A percentile compares a stretch with the other conserved stretches of the same genome.
phyloP scores from a whole-genome alignment of 305 asterid species.

The Ruellia speciosa region DNA sequence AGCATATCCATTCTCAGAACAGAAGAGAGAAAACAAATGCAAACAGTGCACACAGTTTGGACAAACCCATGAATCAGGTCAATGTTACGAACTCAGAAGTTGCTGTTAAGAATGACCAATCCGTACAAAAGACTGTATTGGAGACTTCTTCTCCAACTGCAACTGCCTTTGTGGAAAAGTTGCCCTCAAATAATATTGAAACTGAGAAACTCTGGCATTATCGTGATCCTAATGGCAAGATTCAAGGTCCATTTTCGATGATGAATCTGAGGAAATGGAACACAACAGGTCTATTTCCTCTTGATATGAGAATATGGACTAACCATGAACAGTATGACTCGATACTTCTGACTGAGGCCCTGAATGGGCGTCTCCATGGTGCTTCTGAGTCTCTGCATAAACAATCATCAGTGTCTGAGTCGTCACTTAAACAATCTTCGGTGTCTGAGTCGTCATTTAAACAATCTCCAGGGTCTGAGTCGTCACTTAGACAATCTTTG shows the following conservation, averaged over 20 bases:
- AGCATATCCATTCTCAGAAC: constrained; percentile 23
- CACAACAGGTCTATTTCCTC: constrained; percentile 77
- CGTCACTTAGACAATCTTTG: constrained; percentile 29
- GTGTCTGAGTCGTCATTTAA: constrained; percentile 31
- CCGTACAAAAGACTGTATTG: constrained; percentile 34
- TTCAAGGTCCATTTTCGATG: constrained; percentile 95
- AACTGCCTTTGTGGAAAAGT: constrained; percentile 23
- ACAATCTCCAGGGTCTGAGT: constrained; percentile 31
- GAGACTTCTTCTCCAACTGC: constrained; percentile 29
- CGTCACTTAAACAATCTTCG: constrained; percentile 29
- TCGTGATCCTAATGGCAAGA: constrained; percentile 83
- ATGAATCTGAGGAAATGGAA: constrained; percentile 79
- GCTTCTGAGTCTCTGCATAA: constrained; percentile 35
- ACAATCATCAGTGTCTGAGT: constrained; percentile 31
- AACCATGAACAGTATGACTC: constrained; percentile 66
- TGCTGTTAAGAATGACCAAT: constrained; percentile 29
- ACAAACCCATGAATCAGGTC: constrained; percentile 31
- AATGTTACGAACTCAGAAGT: constrained; percentile 21
- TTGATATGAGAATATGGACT: constrained; percentile 90
- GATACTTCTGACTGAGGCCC: constrained; percentile 58
- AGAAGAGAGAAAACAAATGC: constrained; percentile 33
- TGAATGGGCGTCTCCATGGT: constrained; percentile 46
- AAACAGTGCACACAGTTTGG: constrained; percentile 29
- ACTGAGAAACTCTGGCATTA: constrained; percentile 90
- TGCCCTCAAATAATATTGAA: constrained; percentile 41